Evolutionary conservation across 768 basidiomycete species (phyloP), one percentile per base, ranked within the genome.

Genomic region (Boletus reticuloceps): DNA sequence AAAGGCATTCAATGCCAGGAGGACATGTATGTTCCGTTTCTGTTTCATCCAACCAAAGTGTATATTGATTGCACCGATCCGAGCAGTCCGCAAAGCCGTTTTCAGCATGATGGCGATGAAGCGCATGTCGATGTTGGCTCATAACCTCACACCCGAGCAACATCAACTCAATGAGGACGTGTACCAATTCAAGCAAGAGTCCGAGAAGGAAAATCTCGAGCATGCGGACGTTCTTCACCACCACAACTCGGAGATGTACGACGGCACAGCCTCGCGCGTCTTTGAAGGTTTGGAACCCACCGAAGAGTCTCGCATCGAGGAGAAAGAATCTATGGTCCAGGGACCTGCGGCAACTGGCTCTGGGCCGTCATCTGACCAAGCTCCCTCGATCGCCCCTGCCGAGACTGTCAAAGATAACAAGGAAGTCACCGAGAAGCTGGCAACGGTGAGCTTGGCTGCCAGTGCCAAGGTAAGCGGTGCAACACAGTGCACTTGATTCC

Each of bases 1-100:
- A 79, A 90, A 84, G 73, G 87, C 84, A 31, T 94, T 97, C 75
- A 84, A 97, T 68, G 94, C 92, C 32, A 90, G 82, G 76, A 83
- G 82, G 73, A 84, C 91, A 17, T 96, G 91, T 92, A 65, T 51
- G 89, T 79, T 17, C 41, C 40, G 14, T 58, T 49, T 40, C 25
- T 25, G 44, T 38, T 43, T 45, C n/a, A 11, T 46, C 36, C 36
- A 16, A 5, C 41, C 25, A 59, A 7, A 27, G 27, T 27, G 44
- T 42, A 47, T 53, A 20, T 17, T 61, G 50, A 47, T 36, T 16
- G 5, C 6, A 53, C 48, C 39, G 34, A 40, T 58, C 17, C 55
- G 36, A 48, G 22, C 68, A 94, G 92, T 93, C 91, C 87, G 88
- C 61, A 91, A 89, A 69, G 93, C 91, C 4, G 89, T 91, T 4